A percentile compares a stretch with the other conserved stretches of the same genome.
phyloP scores from a whole-genome alignment of 371 early-diverging fungal species.

The Apophysomyces sp. region DNA sequence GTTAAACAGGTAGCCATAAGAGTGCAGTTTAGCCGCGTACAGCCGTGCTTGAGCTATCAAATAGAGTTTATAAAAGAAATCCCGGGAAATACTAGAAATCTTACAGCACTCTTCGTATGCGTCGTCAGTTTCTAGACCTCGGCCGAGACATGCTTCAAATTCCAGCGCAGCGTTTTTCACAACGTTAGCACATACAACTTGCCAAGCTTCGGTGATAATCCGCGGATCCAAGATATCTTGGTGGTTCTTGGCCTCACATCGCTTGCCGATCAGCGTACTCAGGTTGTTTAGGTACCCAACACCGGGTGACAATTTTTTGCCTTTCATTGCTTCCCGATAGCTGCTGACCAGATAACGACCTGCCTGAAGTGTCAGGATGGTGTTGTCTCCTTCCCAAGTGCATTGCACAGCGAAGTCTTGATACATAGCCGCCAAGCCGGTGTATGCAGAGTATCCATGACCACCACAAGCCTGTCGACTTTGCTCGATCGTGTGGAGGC shows the following conservation, averaged over 20 bases:
- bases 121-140: constrained; percentile 72
- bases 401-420: constrained; percentile 92
- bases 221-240: constrained; percentile 63
- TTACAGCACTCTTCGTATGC: constrained; percentile 85
- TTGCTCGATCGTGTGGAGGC: constrained; percentile 84
- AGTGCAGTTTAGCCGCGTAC: constrained; percentile 86
- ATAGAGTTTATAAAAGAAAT: constrained; percentile 3
- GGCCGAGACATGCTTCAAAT: constrained; percentile 68
- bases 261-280: constrained; percentile 46
- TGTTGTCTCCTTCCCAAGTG: constrained; percentile 94
- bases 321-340: constrained; percentile 75
- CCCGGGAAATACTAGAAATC: constrained; percentile 1
- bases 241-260: constrained; percentile 51
- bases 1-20: constrained; percentile 82
- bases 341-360: constrained; percentile 87
- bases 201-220: constrained; percentile 80
- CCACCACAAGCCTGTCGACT: constrained; percentile 91
- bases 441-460: constrained; percentile 92
- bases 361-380: constrained; percentile 86
- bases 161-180: constrained; percentile 80
- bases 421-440: constrained; percentile 84
- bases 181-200: constrained; percentile 81
- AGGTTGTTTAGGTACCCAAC: constrained; percentile 78
- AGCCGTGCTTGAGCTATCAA: constrained; percentile 71
- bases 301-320: constrained; percentile 79